These are phyloP conservation scores for Lipomyces yamanashiensis DNA, from an alignment of 805 yeast genomes.

Conservation along the genomic window DNA sequence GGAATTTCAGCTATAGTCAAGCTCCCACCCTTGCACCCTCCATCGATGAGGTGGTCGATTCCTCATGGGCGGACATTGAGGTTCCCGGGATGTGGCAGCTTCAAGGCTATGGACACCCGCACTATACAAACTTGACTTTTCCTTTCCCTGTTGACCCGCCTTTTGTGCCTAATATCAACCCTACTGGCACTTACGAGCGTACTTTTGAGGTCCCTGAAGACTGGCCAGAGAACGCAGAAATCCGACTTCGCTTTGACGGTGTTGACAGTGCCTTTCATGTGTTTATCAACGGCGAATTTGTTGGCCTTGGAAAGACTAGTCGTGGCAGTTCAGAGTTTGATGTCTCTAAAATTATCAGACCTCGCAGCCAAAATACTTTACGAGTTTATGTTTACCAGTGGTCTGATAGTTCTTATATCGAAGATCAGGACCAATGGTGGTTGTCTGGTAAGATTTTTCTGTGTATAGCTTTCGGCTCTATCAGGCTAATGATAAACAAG, in stretches of 20 bases:
- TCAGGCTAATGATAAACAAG: background rate
- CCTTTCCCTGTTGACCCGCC: constrained; percentile 48
- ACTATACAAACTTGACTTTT: constrained; percentile 45
- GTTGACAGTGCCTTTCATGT: constrained; percentile 47
- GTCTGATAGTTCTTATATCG: constrained; percentile 47
- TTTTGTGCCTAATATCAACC: constrained; percentile 44
- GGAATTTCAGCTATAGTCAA: constrained; percentile 39
- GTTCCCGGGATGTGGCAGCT: constrained; percentile 50
- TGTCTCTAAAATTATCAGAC: constrained; percentile 31
- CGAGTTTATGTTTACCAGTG: constrained; percentile 45
- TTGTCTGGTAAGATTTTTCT: constrained; percentile 41
- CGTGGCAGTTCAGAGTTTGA: constrained; percentile 47
- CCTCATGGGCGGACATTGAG: constrained; percentile 34
- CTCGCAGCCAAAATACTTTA: constrained; percentile 19
- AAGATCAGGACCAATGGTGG: constrained; percentile 52
- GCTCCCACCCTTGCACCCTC: constrained; percentile 29
- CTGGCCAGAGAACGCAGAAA: constrained; percentile 34
- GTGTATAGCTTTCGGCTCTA: background rate
- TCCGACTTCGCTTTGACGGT: constrained; percentile 47
- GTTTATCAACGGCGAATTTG: constrained; percentile 43
- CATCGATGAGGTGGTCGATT: constrained; percentile 1
- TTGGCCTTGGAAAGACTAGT: constrained; percentile 43
- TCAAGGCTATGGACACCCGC: constrained; percentile 47
- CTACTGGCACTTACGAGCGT: constrained; percentile 46
- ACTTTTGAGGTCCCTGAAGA: constrained; percentile 38